phyloP scores from a whole-genome alignment of 169 alveolate genomes.

The Eimeria brunetti region DNA sequence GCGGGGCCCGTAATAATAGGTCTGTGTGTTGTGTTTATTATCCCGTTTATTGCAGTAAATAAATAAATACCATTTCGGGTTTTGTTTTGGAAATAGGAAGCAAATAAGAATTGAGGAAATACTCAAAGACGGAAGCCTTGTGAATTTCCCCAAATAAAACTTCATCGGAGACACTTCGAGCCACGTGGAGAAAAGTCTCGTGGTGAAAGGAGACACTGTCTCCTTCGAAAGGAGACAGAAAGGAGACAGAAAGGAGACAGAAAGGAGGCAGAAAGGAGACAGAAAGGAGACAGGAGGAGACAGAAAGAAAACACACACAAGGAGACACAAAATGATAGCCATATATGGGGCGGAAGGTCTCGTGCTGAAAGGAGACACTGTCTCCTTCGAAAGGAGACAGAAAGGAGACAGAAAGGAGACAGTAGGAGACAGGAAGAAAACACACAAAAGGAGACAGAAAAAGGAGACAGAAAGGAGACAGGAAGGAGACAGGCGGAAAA shows the following conservation, averaged over 20 bases:
- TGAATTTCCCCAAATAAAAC: constrained; percentile 65
- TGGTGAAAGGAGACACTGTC: background rate
- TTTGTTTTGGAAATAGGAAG: background rate
- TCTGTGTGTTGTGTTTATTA: background rate
- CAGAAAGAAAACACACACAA: too few relatives aligned
- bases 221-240: background rate
- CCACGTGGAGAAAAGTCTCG: constrained; percentile 25
- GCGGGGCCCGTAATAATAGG: background rate
- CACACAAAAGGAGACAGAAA: background rate
- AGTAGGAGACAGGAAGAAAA: too few relatives aligned
- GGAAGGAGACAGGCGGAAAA: background rate
- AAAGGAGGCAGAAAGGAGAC: background rate
- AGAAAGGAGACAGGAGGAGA: too few relatives aligned
- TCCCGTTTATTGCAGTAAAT: background rate
- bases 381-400: background rate
- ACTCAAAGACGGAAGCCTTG: constrained; percentile 10
- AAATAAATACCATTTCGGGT: constrained; percentile 30
- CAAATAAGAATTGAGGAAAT: constrained; percentile 21
- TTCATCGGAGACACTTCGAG: constrained; percentile 28
- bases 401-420: background rate
- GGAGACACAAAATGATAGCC: background rate
- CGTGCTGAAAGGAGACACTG: background rate
- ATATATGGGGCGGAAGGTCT: background rate
- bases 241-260: background rate
- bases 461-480: too few relatives aligned